These are phyloP conservation scores for Neofusicoccum sp. DNA, from an alignment of 2,329 filamentous ascomycete species.

Conservation along the genomic window DNA sequence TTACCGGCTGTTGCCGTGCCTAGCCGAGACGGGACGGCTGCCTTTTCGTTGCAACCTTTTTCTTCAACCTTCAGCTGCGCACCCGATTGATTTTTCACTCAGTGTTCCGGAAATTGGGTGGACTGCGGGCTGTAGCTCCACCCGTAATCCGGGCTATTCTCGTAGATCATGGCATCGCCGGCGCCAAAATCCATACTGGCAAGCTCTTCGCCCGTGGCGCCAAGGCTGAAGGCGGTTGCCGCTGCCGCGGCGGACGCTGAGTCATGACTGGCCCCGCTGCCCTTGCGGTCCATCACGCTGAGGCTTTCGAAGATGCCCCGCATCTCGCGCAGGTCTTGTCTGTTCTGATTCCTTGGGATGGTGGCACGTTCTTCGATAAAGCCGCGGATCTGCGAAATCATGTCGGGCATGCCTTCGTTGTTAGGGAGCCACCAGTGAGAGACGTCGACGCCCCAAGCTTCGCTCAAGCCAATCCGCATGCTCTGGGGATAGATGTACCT, in stretches of 20 bases:
- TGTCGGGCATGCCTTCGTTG: constrained; percentile 69
- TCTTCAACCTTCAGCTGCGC: background rate
- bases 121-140: constrained; percentile 11
- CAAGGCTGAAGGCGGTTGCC: background rate
- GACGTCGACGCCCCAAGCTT: constrained; percentile 71
- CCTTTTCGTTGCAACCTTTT: constrained; percentile 1
- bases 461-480: constrained; percentile 72
- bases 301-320: constrained; percentile 61
- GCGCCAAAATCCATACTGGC: constrained; percentile 13
- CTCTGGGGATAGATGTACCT: constrained; percentile 82
- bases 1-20: constrained; percentile 1
- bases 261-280: background rate
- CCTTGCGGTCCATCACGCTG: constrained; percentile 20
- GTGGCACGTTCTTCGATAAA: constrained; percentile 76
- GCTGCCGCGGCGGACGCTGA: background rate
- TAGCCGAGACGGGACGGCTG: background rate
- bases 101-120: constrained; percentile 3
- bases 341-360: constrained; percentile 47
- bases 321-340: constrained; percentile 70
- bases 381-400: constrained; percentile 73
- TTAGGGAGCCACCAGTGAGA: constrained; percentile 88
- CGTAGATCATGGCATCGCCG: constrained; percentile 18
- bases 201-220: constrained; percentile 12
- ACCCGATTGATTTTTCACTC: background rate
- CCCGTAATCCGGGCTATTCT: constrained; percentile 14